A percentile compares a stretch with the other conserved stretches of the same genome.
phyloP scores from a whole-genome alignment of 2,329 filamentous ascomycete species.

The Dothistroma pini region DNA sequence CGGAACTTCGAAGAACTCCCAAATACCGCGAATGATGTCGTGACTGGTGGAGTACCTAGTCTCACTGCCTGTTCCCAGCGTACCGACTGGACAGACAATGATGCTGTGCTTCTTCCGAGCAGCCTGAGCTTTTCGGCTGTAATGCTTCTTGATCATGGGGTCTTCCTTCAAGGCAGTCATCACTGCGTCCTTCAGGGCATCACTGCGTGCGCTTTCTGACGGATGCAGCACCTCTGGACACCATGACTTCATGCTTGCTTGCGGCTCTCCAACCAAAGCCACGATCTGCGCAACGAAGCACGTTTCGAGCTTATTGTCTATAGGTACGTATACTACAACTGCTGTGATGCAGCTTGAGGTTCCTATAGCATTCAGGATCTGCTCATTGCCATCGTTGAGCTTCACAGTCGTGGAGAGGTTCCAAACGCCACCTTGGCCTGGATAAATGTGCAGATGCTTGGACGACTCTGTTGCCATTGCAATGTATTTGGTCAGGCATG shows the following conservation, averaged over 20 bases:
- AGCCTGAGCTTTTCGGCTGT: neutral
- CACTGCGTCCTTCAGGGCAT: neutral
- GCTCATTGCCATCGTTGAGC: neutral
- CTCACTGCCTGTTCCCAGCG: neutral
- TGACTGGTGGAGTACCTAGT: neutral
- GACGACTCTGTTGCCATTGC: no score
- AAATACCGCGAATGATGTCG: neutral
- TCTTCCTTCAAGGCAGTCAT: neutral
- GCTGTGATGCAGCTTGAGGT: neutral
- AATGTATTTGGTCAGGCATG: no score
- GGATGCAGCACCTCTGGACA: neutral
- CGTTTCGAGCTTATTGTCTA: neutral
- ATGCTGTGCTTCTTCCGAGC: neutral
- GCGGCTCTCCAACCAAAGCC: neutral
- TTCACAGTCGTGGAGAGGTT: neutral
- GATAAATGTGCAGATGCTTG: neutral
- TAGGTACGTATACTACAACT: neutral
- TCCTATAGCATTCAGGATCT: neutral
- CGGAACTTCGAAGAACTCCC: neutral
- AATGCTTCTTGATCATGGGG: neutral
- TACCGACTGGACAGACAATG: neutral
- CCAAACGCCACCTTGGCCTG: neutral
- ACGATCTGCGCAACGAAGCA: neutral
- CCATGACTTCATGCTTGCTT: neutral
- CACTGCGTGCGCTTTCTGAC: neutral